These are phyloP conservation scores for Phytophthora litchii DNA, from an alignment of 352 stramenopile genomes.

Conservation along the genomic window DNA sequence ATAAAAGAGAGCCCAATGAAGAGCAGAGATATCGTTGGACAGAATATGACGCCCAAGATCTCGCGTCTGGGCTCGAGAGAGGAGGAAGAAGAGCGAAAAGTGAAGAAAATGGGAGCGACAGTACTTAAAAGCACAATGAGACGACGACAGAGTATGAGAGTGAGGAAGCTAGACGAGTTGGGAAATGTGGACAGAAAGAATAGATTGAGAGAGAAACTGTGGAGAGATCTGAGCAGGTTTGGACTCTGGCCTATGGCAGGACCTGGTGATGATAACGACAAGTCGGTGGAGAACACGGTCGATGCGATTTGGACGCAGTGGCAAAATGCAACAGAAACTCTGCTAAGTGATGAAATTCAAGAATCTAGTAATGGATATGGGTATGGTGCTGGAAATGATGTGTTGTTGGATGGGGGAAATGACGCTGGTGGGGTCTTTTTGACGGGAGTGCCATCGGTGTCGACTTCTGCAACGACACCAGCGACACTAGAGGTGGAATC, in stretches of 20 bases:
- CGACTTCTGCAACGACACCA: conserved; percentile 5
- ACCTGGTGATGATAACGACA: conserved; percentile 21
- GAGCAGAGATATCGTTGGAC: not conserved
- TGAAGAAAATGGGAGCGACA: conserved; percentile 12
- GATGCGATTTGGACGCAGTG: conserved; percentile 69
- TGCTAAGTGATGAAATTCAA: not conserved
- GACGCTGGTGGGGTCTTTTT: conserved; percentile 34
- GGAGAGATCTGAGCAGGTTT: conserved; percentile 60
- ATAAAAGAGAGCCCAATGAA: not conserved
- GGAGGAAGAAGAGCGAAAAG: conserved; percentile 29
- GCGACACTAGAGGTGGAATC: not conserved
- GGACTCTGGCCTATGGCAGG: conserved; percentile 56
- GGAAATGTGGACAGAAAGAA: conserved; percentile 28
- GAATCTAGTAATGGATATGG: conserved; percentile 4
- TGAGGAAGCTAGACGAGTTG: conserved; percentile 39
- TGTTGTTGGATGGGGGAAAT: conserved; percentile 12
- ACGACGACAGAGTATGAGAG: conserved; percentile 36
- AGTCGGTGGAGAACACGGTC: conserved; percentile 47
- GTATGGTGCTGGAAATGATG: conserved; percentile 1
- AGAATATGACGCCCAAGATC: conserved; percentile 41
- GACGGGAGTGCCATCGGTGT: conserved; percentile 28
- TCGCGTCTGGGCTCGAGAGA: conserved; percentile 42
- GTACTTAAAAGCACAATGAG: conserved; percentile 23
- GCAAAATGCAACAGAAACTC: conserved; percentile 20
- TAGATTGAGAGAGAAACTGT: conserved; percentile 53